These are phyloP conservation scores for Fusarium domesticum DNA, from an alignment of 2,329 filamentous ascomycete species.

Conservation along the genomic window DNA sequence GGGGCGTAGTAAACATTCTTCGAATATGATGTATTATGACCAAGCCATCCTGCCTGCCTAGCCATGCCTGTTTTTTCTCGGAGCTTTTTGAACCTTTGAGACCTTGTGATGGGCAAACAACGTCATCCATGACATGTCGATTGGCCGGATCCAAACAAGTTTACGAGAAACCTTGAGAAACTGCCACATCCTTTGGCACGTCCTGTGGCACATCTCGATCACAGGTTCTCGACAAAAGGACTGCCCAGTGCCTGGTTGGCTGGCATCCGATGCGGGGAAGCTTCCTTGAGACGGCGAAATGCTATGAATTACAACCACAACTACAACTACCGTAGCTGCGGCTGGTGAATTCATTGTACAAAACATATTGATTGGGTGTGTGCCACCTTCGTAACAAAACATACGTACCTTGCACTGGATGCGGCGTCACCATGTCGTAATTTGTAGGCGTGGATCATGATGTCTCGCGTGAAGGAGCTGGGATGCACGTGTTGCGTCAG, in stretches of 20 bases:
- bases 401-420: background rate
- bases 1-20: too few relatives aligned
- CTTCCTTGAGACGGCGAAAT: slow-evolving; percentile 5
- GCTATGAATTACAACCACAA: background rate
- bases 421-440: slow-evolving; percentile 29
- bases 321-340: background rate
- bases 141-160: slow-evolving; percentile 5
- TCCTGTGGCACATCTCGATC: background rate
- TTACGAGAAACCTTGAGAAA: slow-evolving; percentile 12
- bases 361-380: background rate
- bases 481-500: slow-evolving; percentile 7
- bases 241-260: background rate
- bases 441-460: slow-evolving; percentile 7
- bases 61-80: too few relatives aligned
- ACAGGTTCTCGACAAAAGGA: background rate
- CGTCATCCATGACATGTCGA: slow-evolving; percentile 32
- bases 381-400: background rate
- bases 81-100: slow-evolving; percentile 1
- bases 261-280: slow-evolving; percentile 17
- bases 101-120: slow-evolving; percentile 12
- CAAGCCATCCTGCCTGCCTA: background rate
- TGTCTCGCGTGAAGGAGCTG: background rate
- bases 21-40: too few relatives aligned
- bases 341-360: background rate
- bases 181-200: background rate